Conservation (phyloP, 2,329 filamentous ascomycete species). For the Trichoderma oligosporum region DNA sequence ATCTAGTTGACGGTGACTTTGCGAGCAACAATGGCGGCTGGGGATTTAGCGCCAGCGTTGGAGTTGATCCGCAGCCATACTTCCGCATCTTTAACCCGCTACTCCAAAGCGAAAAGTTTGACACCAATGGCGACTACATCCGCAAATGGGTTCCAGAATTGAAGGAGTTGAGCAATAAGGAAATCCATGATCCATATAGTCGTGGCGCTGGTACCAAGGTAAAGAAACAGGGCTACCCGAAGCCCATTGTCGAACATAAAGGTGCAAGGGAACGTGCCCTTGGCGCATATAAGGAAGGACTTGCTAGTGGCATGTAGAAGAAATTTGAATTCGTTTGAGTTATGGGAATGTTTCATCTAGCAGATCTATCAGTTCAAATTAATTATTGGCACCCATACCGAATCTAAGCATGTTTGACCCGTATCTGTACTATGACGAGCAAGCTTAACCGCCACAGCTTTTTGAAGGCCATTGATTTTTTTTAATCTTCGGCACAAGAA, state of each 20-base stretch:
- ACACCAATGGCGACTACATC: constrained; percentile 74
- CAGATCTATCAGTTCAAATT: neutral
- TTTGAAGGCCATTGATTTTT: constrained; percentile 53
- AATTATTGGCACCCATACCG: constrained; percentile 12
- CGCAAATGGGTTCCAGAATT: constrained; percentile 79
- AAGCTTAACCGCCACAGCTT: constrained; percentile 57
- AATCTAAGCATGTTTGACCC: constrained; percentile 50
- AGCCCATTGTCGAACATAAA: constrained; percentile 71
- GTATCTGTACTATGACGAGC: constrained; percentile 62
- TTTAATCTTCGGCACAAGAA: constrained; percentile 57
- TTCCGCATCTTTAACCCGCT: constrained; percentile 88
- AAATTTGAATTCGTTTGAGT: neutral
- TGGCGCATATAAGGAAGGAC: constrained; percentile 61
- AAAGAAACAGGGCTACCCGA: constrained; percentile 67
- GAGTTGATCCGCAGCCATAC: constrained; percentile 83
- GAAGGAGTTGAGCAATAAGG: constrained; percentile 57
- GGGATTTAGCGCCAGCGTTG: constrained; percentile 58
- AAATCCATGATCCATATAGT: constrained; percentile 77
- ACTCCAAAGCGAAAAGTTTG: constrained; percentile 82
- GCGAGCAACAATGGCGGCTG: constrained; percentile 68
- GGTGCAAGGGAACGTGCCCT: constrained; percentile 63
- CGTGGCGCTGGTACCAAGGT: constrained; percentile 57
- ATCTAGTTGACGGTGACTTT: constrained; percentile 75
- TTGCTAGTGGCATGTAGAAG: constrained; percentile 30
- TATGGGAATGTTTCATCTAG: neutral